phyloP scores from a whole-genome alignment of 78 protist species.

The Bodo saltans region DNA sequence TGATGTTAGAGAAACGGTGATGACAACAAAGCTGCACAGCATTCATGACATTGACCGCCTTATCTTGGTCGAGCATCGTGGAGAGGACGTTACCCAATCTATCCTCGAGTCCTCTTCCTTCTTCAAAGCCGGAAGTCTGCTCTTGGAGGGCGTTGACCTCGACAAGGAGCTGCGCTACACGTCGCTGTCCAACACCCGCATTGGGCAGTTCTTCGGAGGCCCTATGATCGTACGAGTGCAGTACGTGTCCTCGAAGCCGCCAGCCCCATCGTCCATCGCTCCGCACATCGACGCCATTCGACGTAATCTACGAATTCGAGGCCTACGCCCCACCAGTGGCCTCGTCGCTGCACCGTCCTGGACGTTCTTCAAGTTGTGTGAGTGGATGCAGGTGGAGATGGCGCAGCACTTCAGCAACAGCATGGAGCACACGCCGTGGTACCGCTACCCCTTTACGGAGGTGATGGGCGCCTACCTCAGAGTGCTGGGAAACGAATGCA shows the following conservation, averaged over 20 bases:
- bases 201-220: not conserved
- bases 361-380: constrained; percentile 45
- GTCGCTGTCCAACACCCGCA: not conserved
- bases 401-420: constrained; percentile 12
- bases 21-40: too few species aligned
- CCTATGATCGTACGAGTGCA: not conserved
- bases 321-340: not conserved
- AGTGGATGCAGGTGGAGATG: constrained; percentile 59
- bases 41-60: not conserved
- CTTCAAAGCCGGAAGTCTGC: not conserved
- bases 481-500: constrained; percentile 19
- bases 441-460: constrained; percentile 37
- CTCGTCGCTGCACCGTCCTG: not conserved
- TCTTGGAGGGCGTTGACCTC: not conserved
- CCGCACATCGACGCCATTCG: not conserved
- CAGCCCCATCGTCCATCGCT: not conserved
- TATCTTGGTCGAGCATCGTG: not conserved
- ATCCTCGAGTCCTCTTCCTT: too few species aligned
- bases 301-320: not conserved
- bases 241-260: not conserved
- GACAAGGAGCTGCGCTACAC: not conserved
- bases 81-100: not conserved
- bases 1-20: too few species aligned
- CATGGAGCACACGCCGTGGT: constrained; percentile 52
- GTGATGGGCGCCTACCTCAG: constrained; percentile 29